A percentile compares a stretch with the other conserved stretches of the same genome.
phyloP scores from a whole-genome alignment of 2,329 filamentous ascomycete species.

The Neopestalotiopsis sp. region DNA sequence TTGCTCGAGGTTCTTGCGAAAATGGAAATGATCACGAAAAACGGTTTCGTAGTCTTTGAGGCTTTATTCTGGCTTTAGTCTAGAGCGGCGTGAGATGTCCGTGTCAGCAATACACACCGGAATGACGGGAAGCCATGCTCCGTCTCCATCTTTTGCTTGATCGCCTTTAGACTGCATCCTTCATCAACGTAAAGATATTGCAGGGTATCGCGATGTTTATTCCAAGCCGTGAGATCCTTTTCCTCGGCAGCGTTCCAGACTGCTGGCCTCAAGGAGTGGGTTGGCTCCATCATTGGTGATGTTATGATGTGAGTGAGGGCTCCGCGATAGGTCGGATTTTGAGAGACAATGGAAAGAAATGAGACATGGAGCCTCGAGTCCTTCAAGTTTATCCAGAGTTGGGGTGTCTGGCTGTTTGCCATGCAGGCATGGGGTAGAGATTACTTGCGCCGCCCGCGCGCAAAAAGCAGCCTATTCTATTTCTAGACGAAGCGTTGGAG shows the following conservation, averaged over 20 bases:
- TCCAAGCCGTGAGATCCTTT: neutral
- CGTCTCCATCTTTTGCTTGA: neutral
- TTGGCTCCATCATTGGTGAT: neutral
- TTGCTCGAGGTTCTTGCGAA: neutral
- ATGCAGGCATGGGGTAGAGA: too few species aligned
- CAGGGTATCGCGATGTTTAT: neutral
- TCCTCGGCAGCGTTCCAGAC: neutral
- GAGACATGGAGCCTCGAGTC: neutral
- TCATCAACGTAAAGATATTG: neutral
- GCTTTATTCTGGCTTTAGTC: neutral
- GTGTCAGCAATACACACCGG: neutral
- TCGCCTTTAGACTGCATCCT: neutral
- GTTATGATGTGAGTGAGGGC: neutral
- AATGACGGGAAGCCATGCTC: neutral
- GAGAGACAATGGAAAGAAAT: neutral
- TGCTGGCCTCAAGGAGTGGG: neutral
- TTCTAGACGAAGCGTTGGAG: neutral
- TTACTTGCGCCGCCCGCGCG: neutral
- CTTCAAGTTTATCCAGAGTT: too few species aligned
- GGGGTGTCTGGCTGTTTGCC: too few species aligned
- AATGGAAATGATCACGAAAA: conserved; percentile 1
- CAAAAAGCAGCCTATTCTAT: neutral
- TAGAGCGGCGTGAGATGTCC: neutral
- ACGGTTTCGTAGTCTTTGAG: conserved; percentile 5
- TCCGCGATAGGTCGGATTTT: neutral